These are phyloP conservation scores for Tricholoma sp. DNA, from an alignment of 768 basidiomycete genomes.

Conservation along the genomic window DNA sequence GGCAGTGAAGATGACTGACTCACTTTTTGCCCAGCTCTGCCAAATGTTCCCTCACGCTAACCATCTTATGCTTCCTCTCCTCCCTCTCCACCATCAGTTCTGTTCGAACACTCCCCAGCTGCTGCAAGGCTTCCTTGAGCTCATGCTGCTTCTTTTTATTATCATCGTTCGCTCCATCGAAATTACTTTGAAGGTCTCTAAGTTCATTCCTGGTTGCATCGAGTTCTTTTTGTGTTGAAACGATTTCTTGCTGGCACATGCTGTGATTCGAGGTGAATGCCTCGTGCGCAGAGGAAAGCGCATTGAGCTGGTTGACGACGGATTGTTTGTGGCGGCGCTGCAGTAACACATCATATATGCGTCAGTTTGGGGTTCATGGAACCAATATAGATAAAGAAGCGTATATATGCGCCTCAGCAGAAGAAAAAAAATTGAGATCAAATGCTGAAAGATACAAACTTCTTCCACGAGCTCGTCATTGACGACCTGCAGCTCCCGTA, in stretches of 20 bases:
- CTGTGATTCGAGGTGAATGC: slow-evolving; percentile 5
- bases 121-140: not conserved
- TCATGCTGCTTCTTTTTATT: not conserved
- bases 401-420: not conserved
- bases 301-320: slow-evolving; percentile 8
- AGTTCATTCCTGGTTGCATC: not conserved
- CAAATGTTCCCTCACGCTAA: slow-evolving; percentile 1
- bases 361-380: not conserved
- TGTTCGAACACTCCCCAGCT: not conserved
- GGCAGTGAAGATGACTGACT: not conserved
- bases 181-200: not conserved
- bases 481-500: slow-evolving; percentile 8
- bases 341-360: not conserved
- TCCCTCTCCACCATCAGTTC: not conserved
- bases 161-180: not conserved
- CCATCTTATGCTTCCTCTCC: not conserved
- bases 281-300: slow-evolving; percentile 9
- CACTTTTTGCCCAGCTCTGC: slow-evolving; percentile 9
- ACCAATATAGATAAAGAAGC: not conserved
- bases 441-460: slow-evolving; percentile 3
- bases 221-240: not conserved
- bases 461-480: slow-evolving; percentile 11
- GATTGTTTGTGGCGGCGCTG: slow-evolving; percentile 5
- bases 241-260: slow-evolving; percentile 1
- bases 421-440: not conserved